Conservation (phyloP, 2,329 filamentous ascomycete species). For the Knoxdaviesia capensis region DNA sequence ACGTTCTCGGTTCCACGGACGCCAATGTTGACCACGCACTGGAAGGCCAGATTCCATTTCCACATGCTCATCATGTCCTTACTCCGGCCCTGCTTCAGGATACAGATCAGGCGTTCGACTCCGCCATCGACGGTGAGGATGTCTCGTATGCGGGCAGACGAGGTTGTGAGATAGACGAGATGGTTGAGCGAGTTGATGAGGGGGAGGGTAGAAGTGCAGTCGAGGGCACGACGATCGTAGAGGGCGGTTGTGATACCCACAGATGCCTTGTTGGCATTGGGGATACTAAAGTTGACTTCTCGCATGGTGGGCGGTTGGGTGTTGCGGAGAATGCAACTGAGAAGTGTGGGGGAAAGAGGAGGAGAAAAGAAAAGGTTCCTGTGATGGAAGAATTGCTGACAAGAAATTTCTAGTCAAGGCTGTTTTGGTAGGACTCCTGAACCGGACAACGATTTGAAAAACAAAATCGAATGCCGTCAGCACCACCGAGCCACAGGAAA, state of each 20-base stretch:
- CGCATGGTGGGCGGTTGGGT: slow-evolving; percentile 48
- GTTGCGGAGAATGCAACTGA: too few relatives aligned
- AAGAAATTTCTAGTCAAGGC: too few relatives aligned
- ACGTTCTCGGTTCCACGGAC: slow-evolving; percentile 89
- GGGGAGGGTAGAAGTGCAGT: slow-evolving; percentile 93
- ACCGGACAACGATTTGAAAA: too few relatives aligned
- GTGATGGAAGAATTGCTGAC: too few relatives aligned
- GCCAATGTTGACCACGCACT: slow-evolving; percentile 97
- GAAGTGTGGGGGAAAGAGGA: too few relatives aligned
- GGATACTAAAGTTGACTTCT: slow-evolving; percentile 99
- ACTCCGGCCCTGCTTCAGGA: slow-evolving; percentile 90
- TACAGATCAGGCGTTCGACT: slow-evolving; percentile 89
- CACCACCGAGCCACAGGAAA: too few relatives aligned
- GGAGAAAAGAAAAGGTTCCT: too few relatives aligned
- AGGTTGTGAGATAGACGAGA: slow-evolving; percentile 93
- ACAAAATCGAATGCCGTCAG: too few relatives aligned
- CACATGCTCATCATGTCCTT: slow-evolving; percentile 99
- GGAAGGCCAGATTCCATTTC: slow-evolving; percentile 99
- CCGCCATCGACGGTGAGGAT: slow-evolving; percentile 98
- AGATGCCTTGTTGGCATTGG: slow-evolving; percentile 97
- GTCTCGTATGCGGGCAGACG: slow-evolving; percentile 89
- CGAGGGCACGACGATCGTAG: slow-evolving; percentile 90
- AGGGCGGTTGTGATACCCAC: slow-evolving; percentile 96
- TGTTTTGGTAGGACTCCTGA: too few relatives aligned
- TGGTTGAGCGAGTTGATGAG: slow-evolving; percentile 99